phyloP scores from a whole-genome alignment of 192 early-diverging fungal species.

The Endogone sp. region DNA sequence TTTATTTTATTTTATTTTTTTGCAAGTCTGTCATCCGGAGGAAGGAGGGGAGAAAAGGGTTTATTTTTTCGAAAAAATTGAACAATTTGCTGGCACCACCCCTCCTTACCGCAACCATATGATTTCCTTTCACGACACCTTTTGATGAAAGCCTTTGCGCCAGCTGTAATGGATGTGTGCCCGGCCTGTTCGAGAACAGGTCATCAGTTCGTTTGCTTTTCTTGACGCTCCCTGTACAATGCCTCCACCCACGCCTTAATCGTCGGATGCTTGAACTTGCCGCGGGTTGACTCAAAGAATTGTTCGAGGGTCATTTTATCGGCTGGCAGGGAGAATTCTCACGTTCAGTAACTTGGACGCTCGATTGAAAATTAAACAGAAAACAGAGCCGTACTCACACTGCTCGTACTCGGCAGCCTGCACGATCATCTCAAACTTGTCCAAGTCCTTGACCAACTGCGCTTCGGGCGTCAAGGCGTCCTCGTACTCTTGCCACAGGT shows the following conservation, averaged over 20 bases:
- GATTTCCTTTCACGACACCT: too few relatives aligned
- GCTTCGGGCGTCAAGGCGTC: constrained; percentile 70
- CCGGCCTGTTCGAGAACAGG: too few relatives aligned
- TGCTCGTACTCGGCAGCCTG: constrained; percentile 90
- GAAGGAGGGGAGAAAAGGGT: too few relatives aligned
- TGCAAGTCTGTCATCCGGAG: too few relatives aligned
- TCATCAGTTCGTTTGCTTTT: too few relatives aligned
- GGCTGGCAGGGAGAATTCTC: constrained; percentile 33
- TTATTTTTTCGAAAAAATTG: too few relatives aligned
- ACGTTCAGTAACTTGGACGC: too few relatives aligned
- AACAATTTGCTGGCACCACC: too few relatives aligned
- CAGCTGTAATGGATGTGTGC: too few relatives aligned
- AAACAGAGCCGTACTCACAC: constrained; percentile 35
- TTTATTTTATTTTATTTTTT: too few relatives aligned
- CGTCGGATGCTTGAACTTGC: constrained; percentile 80
- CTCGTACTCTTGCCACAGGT: constrained; percentile 88
- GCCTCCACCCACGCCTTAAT: constrained; percentile 82
- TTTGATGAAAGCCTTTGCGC: too few relatives aligned
- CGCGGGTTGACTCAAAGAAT: constrained; percentile 80
- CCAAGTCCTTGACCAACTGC: constrained; percentile 81
- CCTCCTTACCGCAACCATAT: too few relatives aligned
- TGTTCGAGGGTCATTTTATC: constrained; percentile 58
- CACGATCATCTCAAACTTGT: constrained; percentile 97
- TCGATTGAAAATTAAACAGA: constrained; percentile 1
- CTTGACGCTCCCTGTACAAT: constrained; percentile 54